phyloP scores from a whole-genome alignment of 768 basidiomycete genomes.

The Tricholoma sp. region DNA sequence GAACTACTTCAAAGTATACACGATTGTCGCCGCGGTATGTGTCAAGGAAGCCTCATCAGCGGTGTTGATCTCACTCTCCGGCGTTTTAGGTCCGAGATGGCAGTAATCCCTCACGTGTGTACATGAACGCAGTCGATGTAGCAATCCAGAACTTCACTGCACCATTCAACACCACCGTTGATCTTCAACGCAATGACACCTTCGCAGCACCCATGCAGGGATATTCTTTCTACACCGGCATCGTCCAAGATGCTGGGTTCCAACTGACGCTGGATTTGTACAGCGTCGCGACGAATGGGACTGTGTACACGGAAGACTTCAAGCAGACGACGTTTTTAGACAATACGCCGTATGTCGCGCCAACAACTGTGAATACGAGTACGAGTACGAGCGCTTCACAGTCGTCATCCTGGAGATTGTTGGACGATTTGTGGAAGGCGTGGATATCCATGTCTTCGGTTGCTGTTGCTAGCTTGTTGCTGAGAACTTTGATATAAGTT shows the following conservation, averaged over 20 bases:
- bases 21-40: slow-evolving; percentile 23
- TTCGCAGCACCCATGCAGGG: slow-evolving; percentile 19
- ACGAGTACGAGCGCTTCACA: slow-evolving; percentile 7
- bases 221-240: slow-evolving; percentile 26
- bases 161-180: slow-evolving; percentile 21
- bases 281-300: slow-evolving; percentile 18
- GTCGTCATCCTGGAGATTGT: slow-evolving; percentile 10
- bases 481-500: not conserved
- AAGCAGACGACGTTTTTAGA: slow-evolving; percentile 21
- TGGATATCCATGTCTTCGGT: not conserved
- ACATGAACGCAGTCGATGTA: slow-evolving; percentile 22
- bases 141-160: slow-evolving; percentile 19
- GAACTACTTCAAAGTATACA: slow-evolving; percentile 16
- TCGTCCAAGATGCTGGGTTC: slow-evolving; percentile 20
- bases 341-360: slow-evolving; percentile 19
- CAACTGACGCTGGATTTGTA: slow-evolving; percentile 27
- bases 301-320: slow-evolving; percentile 25
- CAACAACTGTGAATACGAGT: slow-evolving; percentile 10
- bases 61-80: not conserved
- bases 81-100: slow-evolving; percentile 20
- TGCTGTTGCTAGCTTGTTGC: not conserved
- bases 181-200: slow-evolving; percentile 19
- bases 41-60: not conserved
- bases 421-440: not conserved
- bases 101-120: slow-evolving; percentile 22